Evolutionary conservation across 257 asterid species (phyloP).

Genomic region (Verbascum thapsus): DNA sequence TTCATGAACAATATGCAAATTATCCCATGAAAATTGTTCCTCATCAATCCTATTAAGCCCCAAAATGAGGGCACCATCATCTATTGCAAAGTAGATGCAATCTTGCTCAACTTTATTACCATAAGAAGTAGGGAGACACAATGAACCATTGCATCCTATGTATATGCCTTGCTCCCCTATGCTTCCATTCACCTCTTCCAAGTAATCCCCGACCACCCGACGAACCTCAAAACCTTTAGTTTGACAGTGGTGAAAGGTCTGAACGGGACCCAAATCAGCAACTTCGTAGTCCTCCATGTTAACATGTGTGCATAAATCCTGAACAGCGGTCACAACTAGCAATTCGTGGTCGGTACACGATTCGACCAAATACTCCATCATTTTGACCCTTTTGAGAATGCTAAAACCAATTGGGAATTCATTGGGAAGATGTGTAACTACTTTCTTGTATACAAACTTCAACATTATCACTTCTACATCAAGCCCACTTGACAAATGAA

Average conservation of each 20-base stretch:
- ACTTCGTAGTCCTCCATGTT: background rate
- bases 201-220: background rate
- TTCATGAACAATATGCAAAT: background rate
- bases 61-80: background rate
- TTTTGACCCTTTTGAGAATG: background rate
- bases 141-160: constrained; percentile 8
- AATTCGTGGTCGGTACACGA: background rate
- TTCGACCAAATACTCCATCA: constrained; percentile 7
- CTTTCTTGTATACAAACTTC: background rate
- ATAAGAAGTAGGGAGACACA: background rate
- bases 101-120: background rate
- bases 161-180: background rate
- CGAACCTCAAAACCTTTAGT: constrained; percentile 14
- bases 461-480: constrained; percentile 1
- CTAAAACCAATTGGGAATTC: background rate
- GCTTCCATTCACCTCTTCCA: background rate
- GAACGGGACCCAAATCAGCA: background rate
- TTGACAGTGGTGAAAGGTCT: background rate
- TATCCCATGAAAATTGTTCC: too few relatives aligned
- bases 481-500: background rate
- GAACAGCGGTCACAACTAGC: background rate
- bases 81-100: too few relatives aligned
- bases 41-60: too few relatives aligned
- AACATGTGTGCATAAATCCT: background rate
- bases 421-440: too few relatives aligned